A percentile compares a stretch with the other conserved stretches of the same genome.
These are phyloP conservation scores for Clitopilus hobsonii DNA, from an alignment of 768 basidiomycete genomes.

Conservation along the genomic window DNA sequence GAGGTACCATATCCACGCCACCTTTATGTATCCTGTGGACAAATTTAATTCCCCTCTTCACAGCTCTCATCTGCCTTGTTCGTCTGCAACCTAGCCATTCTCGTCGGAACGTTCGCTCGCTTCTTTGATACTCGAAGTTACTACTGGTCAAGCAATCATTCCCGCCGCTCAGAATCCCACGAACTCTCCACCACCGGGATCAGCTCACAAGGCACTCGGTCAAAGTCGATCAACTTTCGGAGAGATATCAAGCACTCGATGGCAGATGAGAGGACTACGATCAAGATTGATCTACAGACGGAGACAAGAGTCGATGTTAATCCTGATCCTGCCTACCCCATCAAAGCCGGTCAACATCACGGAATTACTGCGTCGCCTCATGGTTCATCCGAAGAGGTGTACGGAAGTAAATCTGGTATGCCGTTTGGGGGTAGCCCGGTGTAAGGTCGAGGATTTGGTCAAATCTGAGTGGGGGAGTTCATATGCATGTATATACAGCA, in stretches of 20 bases:
- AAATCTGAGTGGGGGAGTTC: too few species aligned
- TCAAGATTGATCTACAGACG: background rate
- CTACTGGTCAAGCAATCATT: background rate
- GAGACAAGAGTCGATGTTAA: background rate
- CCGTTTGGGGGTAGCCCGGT: background rate
- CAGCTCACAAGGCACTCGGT: background rate
- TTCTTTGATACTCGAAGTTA: constrained; percentile 4
- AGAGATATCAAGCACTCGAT: background rate
- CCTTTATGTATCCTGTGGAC: background rate
- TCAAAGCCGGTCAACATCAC: background rate
- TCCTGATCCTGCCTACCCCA: background rate
- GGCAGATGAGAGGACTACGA: background rate
- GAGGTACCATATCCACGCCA: constrained; percentile 28
- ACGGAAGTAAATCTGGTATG: background rate
- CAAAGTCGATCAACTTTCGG: background rate
- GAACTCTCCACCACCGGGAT: background rate
- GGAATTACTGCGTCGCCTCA: background rate
- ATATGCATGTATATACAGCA: too few species aligned
- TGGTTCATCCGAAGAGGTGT: background rate
- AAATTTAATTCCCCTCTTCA: background rate
- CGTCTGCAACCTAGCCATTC: constrained; percentile 32
- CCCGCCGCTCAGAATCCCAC: background rate
- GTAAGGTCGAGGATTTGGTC: too few species aligned
- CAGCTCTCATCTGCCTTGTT: constrained; percentile 29
- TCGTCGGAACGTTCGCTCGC: constrained; percentile 21